Conservation (phyloP, 257 asterid species). For the Lavandula angustifolia region DNA sequence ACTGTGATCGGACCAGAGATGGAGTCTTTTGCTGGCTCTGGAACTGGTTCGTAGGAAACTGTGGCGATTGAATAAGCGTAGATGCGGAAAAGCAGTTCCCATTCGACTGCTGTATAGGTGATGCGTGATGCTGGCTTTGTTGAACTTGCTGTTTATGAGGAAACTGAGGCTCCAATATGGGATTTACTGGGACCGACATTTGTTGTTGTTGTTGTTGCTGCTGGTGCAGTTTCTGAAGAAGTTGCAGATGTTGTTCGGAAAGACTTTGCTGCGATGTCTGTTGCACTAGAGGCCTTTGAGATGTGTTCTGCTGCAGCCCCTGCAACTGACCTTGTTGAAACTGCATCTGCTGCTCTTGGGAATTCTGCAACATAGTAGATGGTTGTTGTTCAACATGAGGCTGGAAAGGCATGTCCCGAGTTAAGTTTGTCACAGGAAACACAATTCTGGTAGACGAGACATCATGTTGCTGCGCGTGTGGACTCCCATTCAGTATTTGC, state of each 20-base stretch:
- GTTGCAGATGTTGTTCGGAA: conserved; percentile 72
- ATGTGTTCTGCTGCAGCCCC: conserved; percentile 52
- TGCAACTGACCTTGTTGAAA: conserved; percentile 53
- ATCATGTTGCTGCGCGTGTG: conserved; percentile 47
- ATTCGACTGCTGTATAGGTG: conserved; percentile 51
- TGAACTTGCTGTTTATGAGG: conserved; percentile 56
- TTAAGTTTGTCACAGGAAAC: conserved; percentile 51
- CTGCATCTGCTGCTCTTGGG: conserved; percentile 62
- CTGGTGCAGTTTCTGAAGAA: conserved; percentile 77
- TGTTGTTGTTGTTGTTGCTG: conserved; percentile 57
- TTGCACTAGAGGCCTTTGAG: conserved; percentile 58
- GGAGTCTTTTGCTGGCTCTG: conserved; percentile 63
- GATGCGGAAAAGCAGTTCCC: conserved; percentile 57
- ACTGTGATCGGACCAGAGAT: conserved; percentile 40
- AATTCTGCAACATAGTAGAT: conserved; percentile 49
- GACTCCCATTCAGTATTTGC: conserved; percentile 45
- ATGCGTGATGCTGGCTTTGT: conserved; percentile 51
- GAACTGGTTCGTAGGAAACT: conserved; percentile 60
- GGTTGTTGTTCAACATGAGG: conserved; percentile 62
- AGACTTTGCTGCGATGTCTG: conserved; percentile 56
- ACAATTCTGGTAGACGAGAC: conserved; percentile 40
- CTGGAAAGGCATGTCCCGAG: conserved; percentile 67
- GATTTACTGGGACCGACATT: conserved; percentile 42
- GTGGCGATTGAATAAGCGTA: conserved; percentile 56
- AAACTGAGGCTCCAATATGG: conserved; percentile 54